These are phyloP conservation scores for Penicillium sp. DNA, from an alignment of 2,329 filamentous ascomycete genomes.

Conservation along the genomic window DNA sequence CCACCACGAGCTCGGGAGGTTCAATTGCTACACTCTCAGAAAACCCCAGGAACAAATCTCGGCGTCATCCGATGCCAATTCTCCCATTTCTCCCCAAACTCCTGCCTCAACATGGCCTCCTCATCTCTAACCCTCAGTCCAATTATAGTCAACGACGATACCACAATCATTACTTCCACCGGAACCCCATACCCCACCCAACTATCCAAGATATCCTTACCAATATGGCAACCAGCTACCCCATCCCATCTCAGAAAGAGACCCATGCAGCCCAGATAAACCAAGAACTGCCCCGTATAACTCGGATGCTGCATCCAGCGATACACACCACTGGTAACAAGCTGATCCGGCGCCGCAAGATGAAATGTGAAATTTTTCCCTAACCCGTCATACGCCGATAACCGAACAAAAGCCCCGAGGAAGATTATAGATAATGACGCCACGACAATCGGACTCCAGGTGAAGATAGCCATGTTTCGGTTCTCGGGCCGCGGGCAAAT, in stretches of 20 bases:
- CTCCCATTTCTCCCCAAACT: conserved; percentile 52
- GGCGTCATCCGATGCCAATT: conserved; percentile 49
- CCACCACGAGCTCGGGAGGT: background rate
- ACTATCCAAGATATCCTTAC: background rate
- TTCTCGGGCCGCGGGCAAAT: conserved; percentile 21
- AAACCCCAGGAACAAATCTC: conserved; percentile 49
- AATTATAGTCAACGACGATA: conserved; percentile 12
- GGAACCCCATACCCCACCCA: conserved; percentile 14
- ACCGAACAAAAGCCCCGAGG: conserved; percentile 27
- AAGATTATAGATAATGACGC: conserved; percentile 20
- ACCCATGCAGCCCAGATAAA: conserved; percentile 21
- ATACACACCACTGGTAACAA: conserved; percentile 52
- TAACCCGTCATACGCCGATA: conserved; percentile 45
- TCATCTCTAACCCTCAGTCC: conserved; percentile 47
- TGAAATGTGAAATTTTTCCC: conserved; percentile 56
- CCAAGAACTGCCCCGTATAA: conserved; percentile 46
- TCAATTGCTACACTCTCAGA: conserved; percentile 23
- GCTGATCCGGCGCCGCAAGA: conserved; percentile 46
- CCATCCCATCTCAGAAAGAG: conserved; percentile 43
- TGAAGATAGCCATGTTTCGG: conserved; percentile 19
- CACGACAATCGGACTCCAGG: conserved; percentile 22
- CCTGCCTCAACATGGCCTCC: conserved; percentile 49
- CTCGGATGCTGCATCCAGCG: conserved; percentile 53
- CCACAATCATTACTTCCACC: background rate
- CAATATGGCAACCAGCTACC: conserved; percentile 39